Conservation (phyloP, 139 green algal genomes). For the Chlamydomonas incerta region DNA sequence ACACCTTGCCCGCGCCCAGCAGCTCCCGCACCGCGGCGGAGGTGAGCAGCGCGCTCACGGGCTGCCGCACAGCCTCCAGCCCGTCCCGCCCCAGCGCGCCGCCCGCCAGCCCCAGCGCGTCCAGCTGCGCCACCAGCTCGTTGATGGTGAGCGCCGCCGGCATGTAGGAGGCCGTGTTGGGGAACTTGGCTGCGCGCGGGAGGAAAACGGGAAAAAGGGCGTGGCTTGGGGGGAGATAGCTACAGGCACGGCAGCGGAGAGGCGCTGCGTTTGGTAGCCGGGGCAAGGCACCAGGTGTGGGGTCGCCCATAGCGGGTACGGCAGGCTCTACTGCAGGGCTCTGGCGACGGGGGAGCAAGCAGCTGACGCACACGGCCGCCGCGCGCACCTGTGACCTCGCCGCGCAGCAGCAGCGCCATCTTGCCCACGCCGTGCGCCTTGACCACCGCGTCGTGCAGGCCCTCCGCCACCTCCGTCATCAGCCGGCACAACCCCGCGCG, state of each 20-base stretch:
- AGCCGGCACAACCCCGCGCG: neutral
- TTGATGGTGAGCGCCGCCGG: constrained; percentile 32
- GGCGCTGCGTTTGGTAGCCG: too few species aligned
- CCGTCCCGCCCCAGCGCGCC: neutral
- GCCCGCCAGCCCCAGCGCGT: constrained; percentile 4
- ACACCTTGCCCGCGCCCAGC: constrained; percentile 32
- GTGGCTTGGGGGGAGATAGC: too few species aligned
- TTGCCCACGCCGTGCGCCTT: constrained; percentile 15
- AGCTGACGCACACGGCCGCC: too few species aligned
- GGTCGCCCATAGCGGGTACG: too few species aligned
- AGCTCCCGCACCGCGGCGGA: constrained; percentile 23
- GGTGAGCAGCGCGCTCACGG: neutral
- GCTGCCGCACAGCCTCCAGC: neutral
- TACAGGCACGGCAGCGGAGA: too few species aligned
- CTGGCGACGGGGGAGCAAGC: too few species aligned
- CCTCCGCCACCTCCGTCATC: neutral
- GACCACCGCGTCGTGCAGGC: constrained; percentile 2
- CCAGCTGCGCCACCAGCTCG: constrained; percentile 23
- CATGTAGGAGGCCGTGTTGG: constrained; percentile 16
- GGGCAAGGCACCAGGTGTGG: too few species aligned
- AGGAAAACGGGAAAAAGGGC: too few species aligned
- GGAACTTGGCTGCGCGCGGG: neutral
- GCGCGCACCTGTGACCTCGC: neutral
- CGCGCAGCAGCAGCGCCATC: constrained; percentile 26
- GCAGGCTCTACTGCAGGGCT: too few species aligned